Evolutionary conservation across 1,284 basidiomycete species (phyloP), one percentile per base, ranked within the genome.

Genomic region (Cerioporus squamosus): DNA sequence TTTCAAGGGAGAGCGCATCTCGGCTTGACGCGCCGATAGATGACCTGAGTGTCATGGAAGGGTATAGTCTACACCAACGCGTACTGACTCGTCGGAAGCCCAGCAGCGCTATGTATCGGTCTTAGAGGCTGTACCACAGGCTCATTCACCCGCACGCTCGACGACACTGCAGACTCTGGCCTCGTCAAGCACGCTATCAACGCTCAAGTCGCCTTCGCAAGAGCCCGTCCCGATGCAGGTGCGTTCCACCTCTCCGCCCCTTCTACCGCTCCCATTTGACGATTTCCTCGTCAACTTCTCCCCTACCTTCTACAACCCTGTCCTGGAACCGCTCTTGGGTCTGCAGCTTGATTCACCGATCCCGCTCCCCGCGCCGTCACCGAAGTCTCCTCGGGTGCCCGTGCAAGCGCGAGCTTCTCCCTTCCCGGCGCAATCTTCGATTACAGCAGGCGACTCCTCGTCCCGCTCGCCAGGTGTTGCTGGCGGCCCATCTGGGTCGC

Each of bases 161-260:
- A 39, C 39, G 9, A 51, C 40, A 18, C 50, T 44, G 5, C 33
- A 51, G 12, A 38, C 48, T 0, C 40, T 54, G 26, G 54, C 46
- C 10, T 43, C 57, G 3, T 52, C 53, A 24, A 51, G 52, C 45
- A 63, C 49, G 0, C 20, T 45, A n/a, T 48, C 53, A 4, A 42
- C 56, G 0, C 8, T 42, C 10, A 54, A 36, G 10, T 60, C 55
- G 14, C 55, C 57, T 2, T 42, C 53, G 9, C 49, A 22, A 15
- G 45, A 50, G 36, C 24, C 45, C 6, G 20, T 33, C 7, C 43
- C 46, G 2, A 63, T 50, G 55, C 53, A 63, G 58, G 58, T 60
- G 44, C 38, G 55, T 60, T 29, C 26, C 26, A 15, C 33, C 33
- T 53, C 44, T 5, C 53, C 58, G 9, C 53, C 50, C 1, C 22